phyloP scores from a whole-genome alignment of 2,329 filamentous ascomycete genomes.

The Lachnellula occidentalis region DNA sequence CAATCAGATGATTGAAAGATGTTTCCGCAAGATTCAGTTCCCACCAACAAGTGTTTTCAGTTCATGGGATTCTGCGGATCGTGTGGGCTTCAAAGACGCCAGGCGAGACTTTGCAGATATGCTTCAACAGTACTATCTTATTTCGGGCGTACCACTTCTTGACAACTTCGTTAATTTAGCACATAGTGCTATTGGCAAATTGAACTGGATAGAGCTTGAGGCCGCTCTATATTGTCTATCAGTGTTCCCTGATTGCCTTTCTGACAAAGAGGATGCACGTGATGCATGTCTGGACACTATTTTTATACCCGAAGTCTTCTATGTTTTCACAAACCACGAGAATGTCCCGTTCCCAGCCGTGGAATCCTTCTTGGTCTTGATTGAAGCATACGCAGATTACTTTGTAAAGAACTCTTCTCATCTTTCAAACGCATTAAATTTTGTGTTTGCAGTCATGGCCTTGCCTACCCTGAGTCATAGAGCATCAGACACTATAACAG shows the following conservation, averaged over 20 bases:
- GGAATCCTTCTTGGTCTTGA: slow-evolving; percentile 63
- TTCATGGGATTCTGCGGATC: slow-evolving; percentile 65
- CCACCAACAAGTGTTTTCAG: slow-evolving; percentile 46
- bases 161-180: slow-evolving; percentile 52
- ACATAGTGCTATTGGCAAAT: slow-evolving; percentile 42
- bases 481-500: slow-evolving; percentile 69
- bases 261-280: slow-evolving; percentile 46
- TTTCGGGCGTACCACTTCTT: slow-evolving; percentile 52
- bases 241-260: slow-evolving; percentile 59
- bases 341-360: slow-evolving; percentile 56
- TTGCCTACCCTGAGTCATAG: slow-evolving; percentile 57
- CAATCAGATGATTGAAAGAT: slow-evolving; percentile 58
- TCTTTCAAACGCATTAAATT: slow-evolving; percentile 65
- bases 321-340: slow-evolving; percentile 45
- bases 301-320: slow-evolving; percentile 55
- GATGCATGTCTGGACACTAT: slow-evolving; percentile 56
- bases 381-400: slow-evolving; percentile 70
- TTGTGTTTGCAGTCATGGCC: slow-evolving; percentile 66
- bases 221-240: slow-evolving; percentile 59
- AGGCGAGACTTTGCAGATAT: slow-evolving; percentile 76
- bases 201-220: slow-evolving; percentile 55
- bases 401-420: slow-evolving; percentile 65
- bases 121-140: slow-evolving; percentile 63
- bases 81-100: slow-evolving; percentile 63
- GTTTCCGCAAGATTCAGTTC: slow-evolving; percentile 65